Percentiles rank a stretch among this genome's conserved stretches.
These are phyloP conservation scores for Botrytis medusae DNA, from an alignment of 2,329 filamentous ascomycete genomes.

Conservation along the genomic window DNA sequence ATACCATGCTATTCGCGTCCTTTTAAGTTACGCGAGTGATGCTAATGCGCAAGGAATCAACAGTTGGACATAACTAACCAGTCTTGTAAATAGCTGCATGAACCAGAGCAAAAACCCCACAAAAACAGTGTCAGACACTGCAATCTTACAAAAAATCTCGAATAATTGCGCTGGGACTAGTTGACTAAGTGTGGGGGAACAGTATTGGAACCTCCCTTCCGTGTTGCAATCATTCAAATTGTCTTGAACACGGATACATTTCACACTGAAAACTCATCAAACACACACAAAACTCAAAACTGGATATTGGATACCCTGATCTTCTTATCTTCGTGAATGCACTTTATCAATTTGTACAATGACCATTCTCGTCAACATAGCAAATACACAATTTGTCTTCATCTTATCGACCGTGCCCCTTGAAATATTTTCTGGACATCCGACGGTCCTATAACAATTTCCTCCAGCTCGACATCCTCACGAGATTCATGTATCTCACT, in stretches of 20 bases:
- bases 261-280: background rate
- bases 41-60: background rate
- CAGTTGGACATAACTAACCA: background rate
- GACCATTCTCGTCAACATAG: background rate
- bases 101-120: background rate
- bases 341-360: background rate
- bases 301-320: background rate
- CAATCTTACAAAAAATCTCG: background rate
- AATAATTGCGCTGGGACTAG: background rate
- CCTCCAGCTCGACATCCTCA: conserved; percentile 3
- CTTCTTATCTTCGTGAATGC: background rate
- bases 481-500: background rate
- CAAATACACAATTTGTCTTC: background rate
- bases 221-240: background rate
- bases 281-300: background rate
- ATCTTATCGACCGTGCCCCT: background rate
- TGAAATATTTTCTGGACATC: background rate
- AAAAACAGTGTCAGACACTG: background rate
- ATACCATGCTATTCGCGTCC: background rate
- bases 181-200: background rate
- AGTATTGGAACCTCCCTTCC: background rate
- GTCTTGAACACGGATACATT: background rate
- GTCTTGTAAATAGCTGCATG: background rate
- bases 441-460: background rate
- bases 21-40: background rate